Evolutionary conservation across 345 rosid species (phyloP), one percentile per base, ranked within the genome.

Genomic region (Moricandia arvensis): DNA sequence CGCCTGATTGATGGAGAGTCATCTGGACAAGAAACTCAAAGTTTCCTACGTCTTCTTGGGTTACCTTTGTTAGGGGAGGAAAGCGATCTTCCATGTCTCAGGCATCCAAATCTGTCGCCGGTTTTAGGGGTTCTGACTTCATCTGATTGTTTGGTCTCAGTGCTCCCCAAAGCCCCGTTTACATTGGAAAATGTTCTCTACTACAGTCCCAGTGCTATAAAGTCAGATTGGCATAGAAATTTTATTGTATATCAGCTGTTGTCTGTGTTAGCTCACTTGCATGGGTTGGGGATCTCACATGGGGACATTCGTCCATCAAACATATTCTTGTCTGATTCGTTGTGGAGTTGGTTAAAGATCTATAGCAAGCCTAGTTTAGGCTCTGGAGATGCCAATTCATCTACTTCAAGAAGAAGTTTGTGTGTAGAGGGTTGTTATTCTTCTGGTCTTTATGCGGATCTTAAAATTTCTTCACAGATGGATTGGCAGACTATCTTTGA

Each of bases 51-150:
- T 72, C 77, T 88, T 37, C 73, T 90, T 55, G 95, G 98, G 78
- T 64, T 86, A 71, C 93, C 91, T 0, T 85, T 86, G 9, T 83
- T 77, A 68, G 85, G 83, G 38, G 90, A 85, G 26, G 69, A 69
- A 54, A 69, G 76, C 66, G 37, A 82, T 71, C 86, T 89, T 54
- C 87, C 75, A 64, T 80, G 85, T 80, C 76, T 89, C 64, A 88
- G 98, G 84, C 98, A 93, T 81, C 98, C 98, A 16, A 93, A 91
- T 72, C 71, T 91, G 68, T 80, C 81, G 38, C 97, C 98, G 35
- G 59, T 90, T 38, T 76, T 93, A 68, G 96, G 97, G 24, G 65
- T 88, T 79, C 76, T 91, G 29, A 83, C 81, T 58, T 74, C 91
- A 59, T 69, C 86, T 55, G 81, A 67, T 58, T 66, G 75, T 83